Conservation (phyloP, 2,329 filamentous ascomycete species). For the Neofusicoccum sp. region DNA sequence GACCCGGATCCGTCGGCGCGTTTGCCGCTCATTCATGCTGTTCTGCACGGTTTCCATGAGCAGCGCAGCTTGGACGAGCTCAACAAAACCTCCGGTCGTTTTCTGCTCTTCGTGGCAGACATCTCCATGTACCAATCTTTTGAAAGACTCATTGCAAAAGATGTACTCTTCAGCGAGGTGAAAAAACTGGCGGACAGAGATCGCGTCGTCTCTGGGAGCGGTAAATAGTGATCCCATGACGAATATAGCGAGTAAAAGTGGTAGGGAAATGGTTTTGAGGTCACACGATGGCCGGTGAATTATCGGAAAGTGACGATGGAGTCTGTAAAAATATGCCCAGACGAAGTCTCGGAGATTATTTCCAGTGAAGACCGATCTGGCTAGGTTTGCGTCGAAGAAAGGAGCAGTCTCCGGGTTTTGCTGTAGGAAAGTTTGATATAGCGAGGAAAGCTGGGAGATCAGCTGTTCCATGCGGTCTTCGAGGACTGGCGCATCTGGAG, state of each 20-base stretch:
- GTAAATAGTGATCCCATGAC: constrained; percentile 37
- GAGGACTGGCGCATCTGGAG: neutral
- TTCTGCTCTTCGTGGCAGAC: neutral
- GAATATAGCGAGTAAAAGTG: constrained; percentile 41
- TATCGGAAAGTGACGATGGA: constrained; percentile 46
- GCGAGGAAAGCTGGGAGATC: neutral
- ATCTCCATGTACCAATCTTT: neutral
- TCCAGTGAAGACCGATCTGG: constrained; percentile 19
- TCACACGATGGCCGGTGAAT: constrained; percentile 45
- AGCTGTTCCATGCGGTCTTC: neutral
- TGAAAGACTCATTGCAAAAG: constrained; percentile 14
- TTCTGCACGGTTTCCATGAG: constrained; percentile 19
- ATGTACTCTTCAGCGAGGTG: constrained; percentile 22
- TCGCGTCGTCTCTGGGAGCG: constrained; percentile 19
- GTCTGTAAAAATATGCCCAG: constrained; percentile 44
- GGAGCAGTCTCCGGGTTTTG: neutral
- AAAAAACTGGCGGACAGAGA: constrained; percentile 21
- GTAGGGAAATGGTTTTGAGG: constrained; percentile 35
- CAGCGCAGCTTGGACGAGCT: constrained; percentile 20
- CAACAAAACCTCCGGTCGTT: neutral
- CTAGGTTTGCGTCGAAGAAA: constrained; percentile 5
- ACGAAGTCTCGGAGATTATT: constrained; percentile 29
- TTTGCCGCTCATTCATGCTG: constrained; percentile 18
- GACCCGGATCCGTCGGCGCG: constrained; percentile 16
- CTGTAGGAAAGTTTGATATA: neutral